Conservation (phyloP, 129 eudicot genomes). For the Flaveria bidentis region DNA sequence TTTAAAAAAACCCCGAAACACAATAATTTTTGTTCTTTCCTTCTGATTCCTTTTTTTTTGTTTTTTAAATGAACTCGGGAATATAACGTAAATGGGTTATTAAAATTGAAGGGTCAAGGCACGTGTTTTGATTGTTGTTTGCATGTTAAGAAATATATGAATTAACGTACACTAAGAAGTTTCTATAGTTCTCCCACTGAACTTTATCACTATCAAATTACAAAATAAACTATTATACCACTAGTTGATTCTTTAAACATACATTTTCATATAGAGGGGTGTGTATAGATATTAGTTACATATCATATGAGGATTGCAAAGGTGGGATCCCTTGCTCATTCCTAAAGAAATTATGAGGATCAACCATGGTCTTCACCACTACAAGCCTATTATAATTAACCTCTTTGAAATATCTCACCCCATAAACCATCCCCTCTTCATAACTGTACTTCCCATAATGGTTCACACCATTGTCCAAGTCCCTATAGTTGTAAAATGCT, state of each 20-base stretch:
- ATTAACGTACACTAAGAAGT: too few relatives aligned
- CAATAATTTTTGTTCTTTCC: too few relatives aligned
- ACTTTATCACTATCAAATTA: too few relatives aligned
- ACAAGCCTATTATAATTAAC: constrained; percentile 44
- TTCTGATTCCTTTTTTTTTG: too few relatives aligned
- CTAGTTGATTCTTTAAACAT: background rate
- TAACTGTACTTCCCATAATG: constrained; percentile 32
- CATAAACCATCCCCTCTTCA: constrained; percentile 40
- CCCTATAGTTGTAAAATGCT: constrained; percentile 46
- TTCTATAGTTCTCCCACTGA: too few relatives aligned
- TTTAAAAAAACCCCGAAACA: too few relatives aligned
- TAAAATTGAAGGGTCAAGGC: too few relatives aligned
- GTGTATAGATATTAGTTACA: background rate
- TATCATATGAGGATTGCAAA: constrained; percentile 3
- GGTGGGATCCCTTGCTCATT: constrained; percentile 47
- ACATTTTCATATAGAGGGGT: background rate
- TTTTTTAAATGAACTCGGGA: too few relatives aligned
- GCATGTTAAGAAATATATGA: too few relatives aligned
- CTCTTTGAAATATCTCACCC: constrained; percentile 38
- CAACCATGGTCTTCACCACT: constrained; percentile 42
- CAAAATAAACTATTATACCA: background rate
- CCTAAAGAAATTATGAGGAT: constrained; percentile 46
- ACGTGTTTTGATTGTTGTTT: too few relatives aligned
- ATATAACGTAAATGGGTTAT: too few relatives aligned
- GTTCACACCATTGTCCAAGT: constrained; percentile 46